Evolutionary conservation across 768 basidiomycete genomes (phyloP), one percentile per base, ranked within the genome.

Genomic region (Trametes cubensis): DNA sequence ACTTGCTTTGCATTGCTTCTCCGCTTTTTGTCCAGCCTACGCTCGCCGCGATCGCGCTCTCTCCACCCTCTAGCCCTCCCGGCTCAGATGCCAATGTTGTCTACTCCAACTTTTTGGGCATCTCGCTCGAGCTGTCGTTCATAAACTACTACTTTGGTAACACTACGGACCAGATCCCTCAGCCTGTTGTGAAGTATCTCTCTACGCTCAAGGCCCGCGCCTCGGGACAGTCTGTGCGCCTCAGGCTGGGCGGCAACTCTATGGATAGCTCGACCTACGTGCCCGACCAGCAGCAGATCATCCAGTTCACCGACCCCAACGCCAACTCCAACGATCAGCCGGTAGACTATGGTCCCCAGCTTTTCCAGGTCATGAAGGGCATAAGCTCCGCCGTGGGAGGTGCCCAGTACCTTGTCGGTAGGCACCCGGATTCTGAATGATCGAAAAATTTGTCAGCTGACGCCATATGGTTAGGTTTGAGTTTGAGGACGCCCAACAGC

Each of bases 51-150:
- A 52, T 70, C 51, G 51, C 64, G 17, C 57, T 70, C 0, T 34
- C 58, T 10, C 23, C 61, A 10, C 71, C 69, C 15, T 25, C 76
- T 3, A 65, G 73, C 26, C 75, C 79, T 6, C 65, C 78, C 2
- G 67, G 72, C 1, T 66, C 61, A 44, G 74, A 79, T 73, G 68
- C 64, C 55, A 70, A 66, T 46, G 76, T 77, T 40, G 81, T 84
- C 4, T 71, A 75, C 48, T 71, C 77, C 8, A 86, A 85, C 69
- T 89, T 87, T 63, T 71, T 89, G 17, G 88, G 88, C 10, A 82
- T 88, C 69, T 84, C 82, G 50, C 76, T 88, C 62, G 87, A 89
- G 71, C 76, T 90, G 48, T 83, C 83, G 49, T 85, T 85, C 62
- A 78, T 87, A 60, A 78, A 83, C 67, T 75, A 80, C 62, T 82